Base-by-base conservation (phyloP, 768 basidiomycete species). In the Trichaptum fuscoviolaceum region DNA sequence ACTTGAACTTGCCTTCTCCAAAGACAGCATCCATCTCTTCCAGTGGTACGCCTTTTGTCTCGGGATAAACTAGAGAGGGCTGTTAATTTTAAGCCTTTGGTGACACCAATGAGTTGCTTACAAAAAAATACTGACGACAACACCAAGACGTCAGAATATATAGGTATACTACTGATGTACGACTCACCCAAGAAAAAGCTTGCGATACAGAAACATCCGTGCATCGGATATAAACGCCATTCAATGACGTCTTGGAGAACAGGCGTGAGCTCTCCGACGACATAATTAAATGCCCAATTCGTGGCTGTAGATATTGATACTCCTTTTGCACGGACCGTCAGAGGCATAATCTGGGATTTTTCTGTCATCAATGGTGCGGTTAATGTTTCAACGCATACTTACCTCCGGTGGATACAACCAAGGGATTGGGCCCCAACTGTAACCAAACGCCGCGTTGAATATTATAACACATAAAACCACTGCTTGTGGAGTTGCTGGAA, bases 141-240 rank as follows among this genome's bases (percentile, higher is more conserved):
- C 12, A 60, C n/a, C 25, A 9, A 52, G 10, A 15, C n/a, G 66
- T 70, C 64, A 73, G 63, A 1, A 42, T 17, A 25, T 63, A 20
- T 4, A 52, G 20, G 2, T 12, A 30, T 7, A 63, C 25, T 15
- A 69, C 20, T 64, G 69, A 58, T 35, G 68, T 65, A 12, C 26
- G 67, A 76, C 80, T 71, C 73, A 88, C 87, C 91, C 58, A 95
- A 79, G 61, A 96, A 79, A 74, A 96, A 92, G 73, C 93, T 93
- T 72, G 91, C 89, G 9, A 85, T 85, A 74, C 94, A 95, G 77
- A 94, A 95, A 78, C 94, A 94, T 25, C 90, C 93, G 71, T 96
- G 95, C 94, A 98, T 96, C 0, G 93, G 93, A 78, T 98, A 97
- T 65, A 98, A 75, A 61, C 92, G 84, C 95, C 96, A 99, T 57